Base-by-base conservation (phyloP, 2,329 filamentous ascomycete species). In the Colletotrichum limetticola region DNA sequence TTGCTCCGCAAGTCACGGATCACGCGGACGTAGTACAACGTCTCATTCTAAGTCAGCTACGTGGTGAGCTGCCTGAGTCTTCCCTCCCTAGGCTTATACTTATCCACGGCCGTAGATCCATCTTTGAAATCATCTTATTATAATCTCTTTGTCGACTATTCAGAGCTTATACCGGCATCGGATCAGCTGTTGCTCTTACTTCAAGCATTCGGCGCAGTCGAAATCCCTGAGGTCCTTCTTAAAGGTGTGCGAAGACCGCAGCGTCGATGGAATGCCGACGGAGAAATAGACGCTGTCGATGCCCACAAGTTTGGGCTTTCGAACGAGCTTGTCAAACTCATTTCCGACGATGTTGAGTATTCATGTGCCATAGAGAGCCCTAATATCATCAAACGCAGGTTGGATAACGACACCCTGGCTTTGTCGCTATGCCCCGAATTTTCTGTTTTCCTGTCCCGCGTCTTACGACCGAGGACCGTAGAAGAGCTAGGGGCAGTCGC, bases 121-220 rank as follows among this genome's bases (percentile, higher is more conserved):
- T 28, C 55, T 6, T 52, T 57, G 7, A 75, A 55, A 11, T 46
- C 60, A 7, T 66, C 78, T 6, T 75, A 76, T 49, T 75, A 74
- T 2, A 81, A 81, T 28, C 74, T 82, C 0, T 66, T 78, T 0
- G 42, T 68, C 0, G 79, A 78, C 1, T 79, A 80, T 16, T 75
- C 74, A 5, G 79, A 82, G 26, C 60, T 79, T 1, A 59, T 82
- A 11, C 68, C 77, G 1, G 68, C 62, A 0, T 58, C 75, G 0
- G 78, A 81, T 3, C 78, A 78, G 28, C 69, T 80, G 0, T 35
- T 79, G 3, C 57, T 82, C 1, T 74, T 81, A 0, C 57, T 81
- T 1, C 56, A 74, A 11, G 76, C 76, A 0, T 72, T 82, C 24
- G 67, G 67, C 11, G 61, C 53, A 7, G 32, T 37, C 7, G 37